These are phyloP conservation scores for Podospora pseudoanserina DNA, from an alignment of 495 filamentous ascomycete species.

Conservation along the genomic window DNA sequence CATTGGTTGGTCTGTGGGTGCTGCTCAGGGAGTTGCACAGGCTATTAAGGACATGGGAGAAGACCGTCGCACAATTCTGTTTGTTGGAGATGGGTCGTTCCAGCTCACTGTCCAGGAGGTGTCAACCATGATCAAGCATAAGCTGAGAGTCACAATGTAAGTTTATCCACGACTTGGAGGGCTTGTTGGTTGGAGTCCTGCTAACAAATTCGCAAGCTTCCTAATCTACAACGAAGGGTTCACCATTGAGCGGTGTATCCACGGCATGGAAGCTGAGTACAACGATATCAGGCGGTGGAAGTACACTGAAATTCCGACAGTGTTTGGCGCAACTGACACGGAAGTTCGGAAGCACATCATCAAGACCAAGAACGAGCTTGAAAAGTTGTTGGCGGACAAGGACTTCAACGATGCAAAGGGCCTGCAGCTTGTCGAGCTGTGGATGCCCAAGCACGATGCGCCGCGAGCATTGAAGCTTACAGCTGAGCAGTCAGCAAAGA, in stretches of 20 bases:
- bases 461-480: slow-evolving; percentile 68
- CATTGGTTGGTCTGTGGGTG: slow-evolving; percentile 79
- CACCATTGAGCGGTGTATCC: slow-evolving; percentile 72
- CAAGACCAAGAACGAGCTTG: slow-evolving; percentile 66
- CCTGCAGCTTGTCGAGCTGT: slow-evolving; percentile 75
- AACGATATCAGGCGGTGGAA: slow-evolving; percentile 79
- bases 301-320: slow-evolving; percentile 60
- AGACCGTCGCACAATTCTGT: slow-evolving; percentile 67
- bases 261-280: slow-evolving; percentile 71
- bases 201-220: slow-evolving; percentile 46
- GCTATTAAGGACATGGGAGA: slow-evolving; percentile 58
- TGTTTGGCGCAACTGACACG: slow-evolving; percentile 60
- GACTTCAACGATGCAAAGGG: slow-evolving; percentile 54
- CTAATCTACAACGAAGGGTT: slow-evolving; percentile 75
- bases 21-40: slow-evolving; percentile 71
- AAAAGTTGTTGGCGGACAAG: slow-evolving; percentile 61
- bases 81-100: slow-evolving; percentile 83
- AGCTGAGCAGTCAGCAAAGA: slow-evolving; percentile 63
- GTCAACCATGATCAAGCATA: slow-evolving; percentile 77
- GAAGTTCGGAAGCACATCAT: slow-evolving; percentile 63
- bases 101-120: slow-evolving; percentile 84
- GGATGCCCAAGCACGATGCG: slow-evolving; percentile 80
- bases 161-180: slow-evolving; percentile 23
- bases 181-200: not conserved
- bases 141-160: slow-evolving; percentile 75